Evolutionary conservation across 2,329 filamentous ascomycete species (phyloP), one percentile per base, ranked within the genome.

Genomic region (Cephalotrichum gorgonifer): DNA sequence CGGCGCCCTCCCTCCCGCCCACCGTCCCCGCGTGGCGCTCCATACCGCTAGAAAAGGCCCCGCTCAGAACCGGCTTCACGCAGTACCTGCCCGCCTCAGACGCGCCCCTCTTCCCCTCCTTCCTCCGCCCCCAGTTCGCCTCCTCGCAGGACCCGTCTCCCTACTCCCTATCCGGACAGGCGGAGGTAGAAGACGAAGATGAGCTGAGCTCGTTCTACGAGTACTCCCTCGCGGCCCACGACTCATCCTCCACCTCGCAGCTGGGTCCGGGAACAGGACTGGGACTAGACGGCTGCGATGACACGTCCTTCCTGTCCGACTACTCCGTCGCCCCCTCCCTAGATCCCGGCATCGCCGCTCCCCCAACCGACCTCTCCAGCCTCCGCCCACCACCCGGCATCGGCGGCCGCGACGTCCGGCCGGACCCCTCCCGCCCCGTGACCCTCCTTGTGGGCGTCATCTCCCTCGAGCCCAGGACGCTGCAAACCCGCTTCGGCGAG

Each of bases 381-480:
- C 45, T 28, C 64, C 23, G 58, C 64, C 5, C 56, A 69, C 60
- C 54, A 68, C 54, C 59, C 70, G 64, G 14, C 67, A 70, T 31
- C 64, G 89, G 38, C 81, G 71, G 83, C 86, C 0, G 60, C 62
- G 2, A 71, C 95, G 6, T 61, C 72, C 9, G 76, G 76, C 0
- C 84, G 85, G 35, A 39, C 35, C 4, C 89, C 60, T 95, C 88
- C 0, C 79, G 90, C 60, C 89, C 88, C 0, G 78, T 90, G 25
- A 88, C 89, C 61, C 63, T 95, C 6, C 76, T 96, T n/a, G 86
- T 82, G 11, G 87, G 84, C 3, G 72, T 96, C 43, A 83, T 95
- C 53, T 81, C 84, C 12, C 75, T 83, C 1, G 74, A 81, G 33
- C 74, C 85, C 1, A 80, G 86, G 23, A 74, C 74, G 2, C 79